Evolutionary conservation across 2,329 filamentous ascomycete species (phyloP).

Genomic region (Alternaria viburni): DNA sequence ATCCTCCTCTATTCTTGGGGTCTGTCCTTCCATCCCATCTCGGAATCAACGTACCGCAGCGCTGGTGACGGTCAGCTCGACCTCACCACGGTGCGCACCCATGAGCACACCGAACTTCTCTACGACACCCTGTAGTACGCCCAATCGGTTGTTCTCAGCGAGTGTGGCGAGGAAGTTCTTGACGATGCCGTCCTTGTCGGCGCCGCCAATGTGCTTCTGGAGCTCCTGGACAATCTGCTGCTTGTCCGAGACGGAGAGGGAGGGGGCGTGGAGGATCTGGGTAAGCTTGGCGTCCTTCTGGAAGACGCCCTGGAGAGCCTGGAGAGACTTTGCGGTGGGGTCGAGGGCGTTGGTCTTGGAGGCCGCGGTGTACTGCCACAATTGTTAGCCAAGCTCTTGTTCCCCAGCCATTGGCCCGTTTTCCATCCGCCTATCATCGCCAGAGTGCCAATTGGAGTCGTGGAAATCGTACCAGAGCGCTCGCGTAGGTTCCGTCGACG

Average conservation of each 20-base stretch:
- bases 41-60: constrained; percentile 71
- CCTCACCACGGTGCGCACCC: constrained; percentile 86
- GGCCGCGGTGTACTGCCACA: constrained; percentile 86
- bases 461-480: constrained; percentile 81
- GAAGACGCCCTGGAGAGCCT: constrained; percentile 72
- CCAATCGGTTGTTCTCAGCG: constrained; percentile 95
- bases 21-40: not conserved
- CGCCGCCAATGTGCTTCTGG: constrained; percentile 75
- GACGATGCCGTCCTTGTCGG: constrained; percentile 77
- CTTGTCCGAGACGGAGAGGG: constrained; percentile 81
- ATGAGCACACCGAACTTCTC: constrained; percentile 89
- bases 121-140: constrained; percentile 78
- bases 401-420: constrained; percentile 21
- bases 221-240: constrained; percentile 84
- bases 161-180: constrained; percentile 93
- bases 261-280: constrained; percentile 78
- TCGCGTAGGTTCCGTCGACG: constrained; percentile 97
- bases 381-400: constrained; percentile 32
- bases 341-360: constrained; percentile 88
- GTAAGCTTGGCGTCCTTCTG: constrained; percentile 83
- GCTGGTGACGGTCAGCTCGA: constrained; percentile 90
- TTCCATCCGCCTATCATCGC: constrained; percentile 30
- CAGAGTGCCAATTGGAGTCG: constrained; percentile 21
- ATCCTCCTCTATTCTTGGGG: too few relatives aligned
- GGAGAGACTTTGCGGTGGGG: constrained; percentile 79